A percentile compares a stretch with the other conserved stretches of the same genome.
These are phyloP conservation scores for Tetraselmis chui DNA, from an alignment of 139 green algal genomes.

Conservation along the genomic window DNA sequence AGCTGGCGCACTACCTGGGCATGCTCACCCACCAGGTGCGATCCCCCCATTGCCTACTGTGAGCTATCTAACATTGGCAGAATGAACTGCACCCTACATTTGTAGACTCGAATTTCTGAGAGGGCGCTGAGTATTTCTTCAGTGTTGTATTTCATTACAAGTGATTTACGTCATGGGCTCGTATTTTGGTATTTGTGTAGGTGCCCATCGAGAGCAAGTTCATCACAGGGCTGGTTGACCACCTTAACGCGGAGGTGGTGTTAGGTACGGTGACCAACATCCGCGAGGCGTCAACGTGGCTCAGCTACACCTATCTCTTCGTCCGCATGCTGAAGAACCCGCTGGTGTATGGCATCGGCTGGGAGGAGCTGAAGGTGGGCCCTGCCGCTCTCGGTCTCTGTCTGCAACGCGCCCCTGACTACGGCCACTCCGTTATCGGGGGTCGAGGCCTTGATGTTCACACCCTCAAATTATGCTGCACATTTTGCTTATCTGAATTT, in stretches of 20 bases:
- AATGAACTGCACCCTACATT: neutral
- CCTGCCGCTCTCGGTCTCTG: neutral
- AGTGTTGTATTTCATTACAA: too few species aligned
- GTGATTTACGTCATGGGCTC: too few species aligned
- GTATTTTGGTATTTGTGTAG: too few species aligned
- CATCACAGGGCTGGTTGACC: conserved; percentile 67
- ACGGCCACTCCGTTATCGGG: too few species aligned
- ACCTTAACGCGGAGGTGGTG: conserved; percentile 95
- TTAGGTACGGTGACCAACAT: conserved; percentile 93
- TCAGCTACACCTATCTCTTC: conserved; percentile 94
- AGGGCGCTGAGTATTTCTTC: too few species aligned
- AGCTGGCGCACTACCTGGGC: conserved; percentile 91
- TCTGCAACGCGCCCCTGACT: too few species aligned
- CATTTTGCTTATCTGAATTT: too few species aligned
- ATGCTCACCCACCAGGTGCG: conserved; percentile 75
- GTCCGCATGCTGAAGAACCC: conserved; percentile 88
- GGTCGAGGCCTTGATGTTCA: too few species aligned
- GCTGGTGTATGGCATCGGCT: conserved; percentile 85
- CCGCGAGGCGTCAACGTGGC: conserved; percentile 78
- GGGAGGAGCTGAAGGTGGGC: conserved; percentile 64
- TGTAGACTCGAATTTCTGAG: neutral
- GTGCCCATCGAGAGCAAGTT: conserved; percentile 86
- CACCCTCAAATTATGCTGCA: too few species aligned
- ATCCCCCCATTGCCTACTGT: neutral
- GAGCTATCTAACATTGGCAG: neutral